Evolutionary conservation across 805 yeast genomes (phyloP).

Genomic region (Metschnikowia amazonensis): DNA sequence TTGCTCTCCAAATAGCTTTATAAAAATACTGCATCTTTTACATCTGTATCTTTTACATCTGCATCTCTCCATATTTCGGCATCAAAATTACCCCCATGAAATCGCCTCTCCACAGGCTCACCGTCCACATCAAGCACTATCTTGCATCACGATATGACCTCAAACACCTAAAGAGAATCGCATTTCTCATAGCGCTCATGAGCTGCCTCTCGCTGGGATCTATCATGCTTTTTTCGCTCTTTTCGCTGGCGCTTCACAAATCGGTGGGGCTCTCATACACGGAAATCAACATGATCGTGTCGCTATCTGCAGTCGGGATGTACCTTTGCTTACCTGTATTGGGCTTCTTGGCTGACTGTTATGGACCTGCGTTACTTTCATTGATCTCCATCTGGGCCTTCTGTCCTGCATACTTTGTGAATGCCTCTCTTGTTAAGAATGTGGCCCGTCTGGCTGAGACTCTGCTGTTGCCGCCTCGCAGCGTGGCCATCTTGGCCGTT

Average conservation of each 20-base stretch:
- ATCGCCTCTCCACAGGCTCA: constrained; percentile 24
- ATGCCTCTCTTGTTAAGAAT: constrained; percentile 22
- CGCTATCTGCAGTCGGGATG: constrained; percentile 73
- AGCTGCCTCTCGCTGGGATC: constrained; percentile 80
- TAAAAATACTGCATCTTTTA: not conserved
- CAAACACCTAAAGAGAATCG: constrained; percentile 40
- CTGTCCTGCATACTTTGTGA: constrained; percentile 61
- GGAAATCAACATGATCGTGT: constrained; percentile 65
- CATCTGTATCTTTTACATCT: not conserved
- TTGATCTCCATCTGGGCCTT: constrained; percentile 56
- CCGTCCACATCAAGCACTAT: constrained; percentile 43
- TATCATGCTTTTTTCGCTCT: constrained; percentile 75
- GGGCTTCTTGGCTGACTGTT: constrained; percentile 81
- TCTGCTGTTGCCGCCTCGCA: constrained; percentile 29
- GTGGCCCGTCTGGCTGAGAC: constrained; percentile 6
- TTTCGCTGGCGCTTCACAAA: constrained; percentile 62
- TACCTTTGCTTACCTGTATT: constrained; percentile 78
- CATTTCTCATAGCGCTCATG: constrained; percentile 54
- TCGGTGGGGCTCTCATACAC: constrained; percentile 61
- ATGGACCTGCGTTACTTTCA: constrained; percentile 74
- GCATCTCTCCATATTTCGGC: not conserved
- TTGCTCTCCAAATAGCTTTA: not conserved
- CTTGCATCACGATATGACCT: constrained; percentile 42
- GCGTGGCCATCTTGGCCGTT: constrained; percentile 36
- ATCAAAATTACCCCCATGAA: constrained; percentile 3